A percentile compares a stretch with the other conserved stretches of the same genome.
These are phyloP conservation scores for Ogataea neopini DNA, from an alignment of 805 yeast species.

Conservation along the genomic window DNA sequence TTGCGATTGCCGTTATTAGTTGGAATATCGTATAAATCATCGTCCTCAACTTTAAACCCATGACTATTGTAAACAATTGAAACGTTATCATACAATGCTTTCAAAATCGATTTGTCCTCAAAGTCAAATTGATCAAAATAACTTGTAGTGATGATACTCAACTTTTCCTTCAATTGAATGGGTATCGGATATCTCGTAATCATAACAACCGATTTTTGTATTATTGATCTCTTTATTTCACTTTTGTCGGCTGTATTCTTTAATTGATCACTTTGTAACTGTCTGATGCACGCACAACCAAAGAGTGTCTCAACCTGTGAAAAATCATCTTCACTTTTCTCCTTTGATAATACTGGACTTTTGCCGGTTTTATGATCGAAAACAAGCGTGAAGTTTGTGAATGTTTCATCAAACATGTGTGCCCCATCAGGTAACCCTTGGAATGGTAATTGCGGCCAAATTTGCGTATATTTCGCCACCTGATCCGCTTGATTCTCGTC, in stretches of 20 bases:
- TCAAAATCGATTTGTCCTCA: slow-evolving; percentile 65
- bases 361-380: slow-evolving; percentile 55
- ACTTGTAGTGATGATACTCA: slow-evolving; percentile 84
- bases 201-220: slow-evolving; percentile 89
- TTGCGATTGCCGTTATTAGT: slow-evolving; percentile 22
- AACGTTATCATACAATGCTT: slow-evolving; percentile 68
- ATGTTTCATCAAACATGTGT: slow-evolving; percentile 90
- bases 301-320: slow-evolving; percentile 67
- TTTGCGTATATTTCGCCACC: slow-evolving; percentile 34
- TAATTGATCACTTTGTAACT: slow-evolving; percentile 64
- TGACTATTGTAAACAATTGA: slow-evolving; percentile 41
- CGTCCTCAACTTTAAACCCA: slow-evolving; percentile 32
- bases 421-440: slow-evolving; percentile 97
- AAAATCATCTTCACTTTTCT: slow-evolving; percentile 29
- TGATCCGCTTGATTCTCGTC: slow-evolving; percentile 36
- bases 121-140: slow-evolving; percentile 83
- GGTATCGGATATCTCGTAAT: slow-evolving; percentile 81
- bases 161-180: slow-evolving; percentile 83
- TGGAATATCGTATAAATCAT: slow-evolving; percentile 30
- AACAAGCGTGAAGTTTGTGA: slow-evolving; percentile 82
- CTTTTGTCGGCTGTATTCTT: slow-evolving; percentile 33
- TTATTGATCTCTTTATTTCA: slow-evolving; percentile 59
- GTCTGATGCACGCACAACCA: slow-evolving; percentile 93
- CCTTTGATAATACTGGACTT: slow-evolving; percentile 45
- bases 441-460: slow-evolving; percentile 89